Evolutionary conservation across 352 stramenopile genomes (phyloP).

Genomic region (Phytophthora europaea): DNA sequence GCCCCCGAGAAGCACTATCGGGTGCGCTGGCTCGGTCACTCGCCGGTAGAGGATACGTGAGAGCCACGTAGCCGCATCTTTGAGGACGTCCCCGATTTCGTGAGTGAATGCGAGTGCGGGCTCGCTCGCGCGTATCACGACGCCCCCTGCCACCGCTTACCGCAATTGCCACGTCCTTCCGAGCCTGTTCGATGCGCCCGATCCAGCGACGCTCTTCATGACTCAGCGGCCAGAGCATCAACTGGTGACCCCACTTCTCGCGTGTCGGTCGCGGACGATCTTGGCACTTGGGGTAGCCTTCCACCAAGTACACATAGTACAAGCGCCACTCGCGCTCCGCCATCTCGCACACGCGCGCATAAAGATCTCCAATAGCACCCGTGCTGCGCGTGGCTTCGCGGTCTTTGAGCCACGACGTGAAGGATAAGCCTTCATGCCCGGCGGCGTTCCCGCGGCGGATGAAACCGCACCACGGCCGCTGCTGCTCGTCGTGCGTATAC

Average conservation of each 20-base stretch:
- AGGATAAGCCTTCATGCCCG: neutral
- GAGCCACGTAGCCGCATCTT: neutral
- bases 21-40: neutral
- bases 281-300: neutral
- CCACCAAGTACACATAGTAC: neutral
- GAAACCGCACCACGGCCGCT: neutral
- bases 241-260: too few species aligned
- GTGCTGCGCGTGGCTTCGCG: neutral
- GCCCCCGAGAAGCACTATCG: neutral
- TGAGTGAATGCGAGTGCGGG: neutral
- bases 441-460: neutral
- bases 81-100: too few species aligned
- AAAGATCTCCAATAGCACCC: neutral
- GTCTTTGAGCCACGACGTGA: neutral
- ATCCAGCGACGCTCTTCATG: neutral
- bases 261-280: neutral
- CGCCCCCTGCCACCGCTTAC: neutral
- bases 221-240: neutral
- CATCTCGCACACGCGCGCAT: neutral
- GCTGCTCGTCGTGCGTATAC: too few species aligned
- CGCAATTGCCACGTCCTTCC: neutral
- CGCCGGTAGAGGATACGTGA: neutral
- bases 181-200: neutral
- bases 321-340: neutral
- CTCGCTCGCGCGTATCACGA: neutral